phyloP scores from a whole-genome alignment of 768 basidiomycete genomes.

The Leucocoprinus leucothites region DNA sequence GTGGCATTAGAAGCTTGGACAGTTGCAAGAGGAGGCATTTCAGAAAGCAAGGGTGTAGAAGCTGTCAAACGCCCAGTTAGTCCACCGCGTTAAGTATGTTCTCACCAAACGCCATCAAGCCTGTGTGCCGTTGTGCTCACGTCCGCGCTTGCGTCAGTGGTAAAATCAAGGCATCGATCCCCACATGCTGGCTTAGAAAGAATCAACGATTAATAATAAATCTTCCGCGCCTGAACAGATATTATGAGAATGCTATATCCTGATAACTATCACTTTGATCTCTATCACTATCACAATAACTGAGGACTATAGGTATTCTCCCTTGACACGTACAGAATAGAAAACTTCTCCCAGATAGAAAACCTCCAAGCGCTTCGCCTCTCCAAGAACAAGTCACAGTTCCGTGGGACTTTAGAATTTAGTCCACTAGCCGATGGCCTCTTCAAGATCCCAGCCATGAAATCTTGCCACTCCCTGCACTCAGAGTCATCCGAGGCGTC shows the following conservation, averaged over 20 bases:
- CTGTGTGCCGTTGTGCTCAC: not conserved
- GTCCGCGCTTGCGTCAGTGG: not conserved
- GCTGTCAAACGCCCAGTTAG: too few relatives aligned
- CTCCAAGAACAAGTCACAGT: not conserved
- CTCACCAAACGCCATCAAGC: not conserved
- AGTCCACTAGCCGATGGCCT: not conserved
- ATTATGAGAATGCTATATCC: not conserved
- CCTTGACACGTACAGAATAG: not conserved
- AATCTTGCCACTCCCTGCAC: not conserved
- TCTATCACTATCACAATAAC: not conserved
- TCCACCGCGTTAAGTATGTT: not conserved
- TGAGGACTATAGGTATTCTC: not conserved
- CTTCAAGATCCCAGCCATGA: not conserved
- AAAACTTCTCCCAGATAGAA: not conserved
- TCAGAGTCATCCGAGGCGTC: not conserved
- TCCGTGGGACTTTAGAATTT: not conserved
- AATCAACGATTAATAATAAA: too few relatives aligned
- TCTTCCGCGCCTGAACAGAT: too few relatives aligned
- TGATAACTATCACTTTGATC: not conserved
- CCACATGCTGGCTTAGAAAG: too few relatives aligned
- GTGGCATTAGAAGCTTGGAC: conserved; percentile 31
- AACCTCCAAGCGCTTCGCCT: not conserved
- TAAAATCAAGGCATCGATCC: not conserved
- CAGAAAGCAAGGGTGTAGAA: not conserved
- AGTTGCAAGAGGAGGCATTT: conserved; percentile 27